These are phyloP conservation scores for Zygotorulaspora danielsina DNA, from an alignment of 805 yeast species.

Conservation along the genomic window DNA sequence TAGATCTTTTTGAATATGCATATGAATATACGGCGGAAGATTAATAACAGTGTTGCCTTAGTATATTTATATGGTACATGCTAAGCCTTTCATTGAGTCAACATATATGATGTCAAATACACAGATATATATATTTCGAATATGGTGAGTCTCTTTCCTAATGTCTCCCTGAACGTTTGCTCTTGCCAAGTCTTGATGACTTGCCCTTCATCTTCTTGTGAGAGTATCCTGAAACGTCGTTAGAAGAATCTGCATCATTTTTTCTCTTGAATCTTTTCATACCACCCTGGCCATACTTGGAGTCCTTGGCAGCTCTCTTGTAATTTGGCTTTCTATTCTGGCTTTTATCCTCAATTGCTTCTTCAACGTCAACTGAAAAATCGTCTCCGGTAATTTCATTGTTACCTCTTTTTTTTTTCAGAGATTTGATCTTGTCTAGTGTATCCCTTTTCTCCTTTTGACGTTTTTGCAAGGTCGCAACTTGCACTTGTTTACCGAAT, in stretches of 20 bases:
- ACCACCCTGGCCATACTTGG: conserved; percentile 76
- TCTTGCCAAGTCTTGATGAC: conserved; percentile 51
- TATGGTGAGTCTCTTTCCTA: too few species aligned
- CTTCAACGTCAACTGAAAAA: conserved; percentile 89
- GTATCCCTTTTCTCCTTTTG: conserved; percentile 90
- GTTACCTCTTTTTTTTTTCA: conserved; percentile 81
- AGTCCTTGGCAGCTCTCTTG: conserved; percentile 65
- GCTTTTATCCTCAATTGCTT: conserved; percentile 48
- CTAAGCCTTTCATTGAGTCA: background rate
- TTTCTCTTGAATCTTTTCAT: conserved; percentile 66
- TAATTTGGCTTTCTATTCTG: conserved; percentile 56
- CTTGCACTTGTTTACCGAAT: conserved; percentile 95
- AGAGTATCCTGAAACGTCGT: conserved; percentile 59
- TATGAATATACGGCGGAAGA: too few species aligned
- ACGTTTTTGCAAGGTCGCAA: conserved; percentile 88
- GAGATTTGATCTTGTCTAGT: conserved; percentile 81
- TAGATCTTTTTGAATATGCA: too few species aligned
- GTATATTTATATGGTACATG: conserved; percentile 2
- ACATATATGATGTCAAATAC: background rate
- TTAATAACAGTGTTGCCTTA: too few species aligned
- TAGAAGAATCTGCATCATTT: conserved; percentile 68
- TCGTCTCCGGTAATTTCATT: conserved; percentile 53
- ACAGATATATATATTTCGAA: background rate
- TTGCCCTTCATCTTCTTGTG: conserved; percentile 50
- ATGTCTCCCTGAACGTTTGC: conserved; percentile 41